Conservation (phyloP, 352 stramenopile species). For the Thraustochytrium striatum region DNA sequence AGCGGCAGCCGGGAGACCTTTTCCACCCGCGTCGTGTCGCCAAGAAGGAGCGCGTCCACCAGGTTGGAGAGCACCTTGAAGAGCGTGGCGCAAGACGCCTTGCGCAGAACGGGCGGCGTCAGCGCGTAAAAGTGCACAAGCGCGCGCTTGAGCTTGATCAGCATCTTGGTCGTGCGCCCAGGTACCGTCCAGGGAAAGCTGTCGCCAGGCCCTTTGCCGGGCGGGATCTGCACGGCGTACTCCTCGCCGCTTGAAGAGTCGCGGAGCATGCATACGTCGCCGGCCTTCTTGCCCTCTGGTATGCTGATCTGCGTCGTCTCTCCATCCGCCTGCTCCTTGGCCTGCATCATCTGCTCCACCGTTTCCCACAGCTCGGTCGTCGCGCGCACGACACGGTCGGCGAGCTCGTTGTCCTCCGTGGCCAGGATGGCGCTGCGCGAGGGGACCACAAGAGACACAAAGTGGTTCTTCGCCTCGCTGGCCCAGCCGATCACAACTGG, state of each 20-base stretch:
- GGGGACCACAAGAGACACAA: constrained; percentile 26
- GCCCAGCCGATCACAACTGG: constrained; percentile 36
- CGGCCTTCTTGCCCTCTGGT: not conserved
- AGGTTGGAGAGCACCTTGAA: constrained; percentile 17
- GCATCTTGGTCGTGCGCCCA: not conserved
- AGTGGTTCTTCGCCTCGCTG: constrained; percentile 24
- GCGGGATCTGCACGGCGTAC: constrained; percentile 17
- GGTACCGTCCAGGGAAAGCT: constrained; percentile 10
- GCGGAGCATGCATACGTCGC: constrained; percentile 30
- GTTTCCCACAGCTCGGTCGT: not conserved
- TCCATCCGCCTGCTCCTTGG: not conserved
- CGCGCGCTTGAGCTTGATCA: not conserved
- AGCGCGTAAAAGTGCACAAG: constrained; percentile 30
- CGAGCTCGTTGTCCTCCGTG: constrained; percentile 18
- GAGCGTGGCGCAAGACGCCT: not conserved
- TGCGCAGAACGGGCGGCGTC: constrained; percentile 5
- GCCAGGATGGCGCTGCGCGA: not conserved
- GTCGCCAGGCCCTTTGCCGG: constrained; percentile 28
- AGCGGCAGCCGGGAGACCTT: not conserved
- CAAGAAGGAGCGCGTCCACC: constrained; percentile 8
- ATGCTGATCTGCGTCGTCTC: constrained; percentile 22
- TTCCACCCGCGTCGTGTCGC: not conserved
- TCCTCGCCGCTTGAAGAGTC: constrained; percentile 31
- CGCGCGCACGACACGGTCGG: not conserved
- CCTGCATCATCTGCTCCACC: not conserved